Evolutionary conservation across 2,329 filamentous ascomycete species (phyloP), one percentile per base, ranked within the genome.

Genomic region (Fusarium sulawesiense): DNA sequence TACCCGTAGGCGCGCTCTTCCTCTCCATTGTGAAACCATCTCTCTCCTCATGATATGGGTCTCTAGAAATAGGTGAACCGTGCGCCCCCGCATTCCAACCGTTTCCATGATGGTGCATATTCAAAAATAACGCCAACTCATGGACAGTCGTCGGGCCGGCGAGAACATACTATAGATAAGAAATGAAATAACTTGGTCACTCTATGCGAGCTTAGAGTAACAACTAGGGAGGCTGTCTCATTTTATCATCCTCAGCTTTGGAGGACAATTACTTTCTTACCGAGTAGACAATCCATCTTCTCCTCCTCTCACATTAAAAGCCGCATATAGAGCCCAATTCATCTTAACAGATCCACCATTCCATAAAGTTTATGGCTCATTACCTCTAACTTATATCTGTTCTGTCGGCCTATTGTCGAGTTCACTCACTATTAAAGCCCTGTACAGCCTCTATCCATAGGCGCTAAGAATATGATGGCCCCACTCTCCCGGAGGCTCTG

Each of bases 71-170:
- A 32, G n/a, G 44, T 68, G 63, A 55, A 55, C 68, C 63, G 68
- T 70, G 68, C 68, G 63, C 64, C 68, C 67, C 68, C 67, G 67
- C 67, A 70, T 71, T 65, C 67, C 63, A 69, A 56, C 59, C 64
- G 67, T 56, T 70, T 57, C 55, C 40, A 68, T 64, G 13, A 51
- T 57, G 23, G 20, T 57, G 44, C 30, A 40, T 51, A n/a, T 53
- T 20, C n/a, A 29, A 16, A 42, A 53, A 42, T 53, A 40, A 40
- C 49, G 34, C 34, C n/a, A 18, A 25, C 16, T 29, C 13, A 49
- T 29, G 27, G 14, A 18, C 44, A 66, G 34, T n/a, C 34, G 34
- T 37, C 34, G 34, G 34, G 34, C 34, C 34, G 34, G 34, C 34
- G 10, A 37, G 34, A 37, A 18, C 10, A 37, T 37, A 29, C 29